Percentiles rank a stretch among this genome's conserved stretches.
Evolutionary conservation across 306 rosid species (phyloP).

Genomic region (Sicyos baderoa): DNA sequence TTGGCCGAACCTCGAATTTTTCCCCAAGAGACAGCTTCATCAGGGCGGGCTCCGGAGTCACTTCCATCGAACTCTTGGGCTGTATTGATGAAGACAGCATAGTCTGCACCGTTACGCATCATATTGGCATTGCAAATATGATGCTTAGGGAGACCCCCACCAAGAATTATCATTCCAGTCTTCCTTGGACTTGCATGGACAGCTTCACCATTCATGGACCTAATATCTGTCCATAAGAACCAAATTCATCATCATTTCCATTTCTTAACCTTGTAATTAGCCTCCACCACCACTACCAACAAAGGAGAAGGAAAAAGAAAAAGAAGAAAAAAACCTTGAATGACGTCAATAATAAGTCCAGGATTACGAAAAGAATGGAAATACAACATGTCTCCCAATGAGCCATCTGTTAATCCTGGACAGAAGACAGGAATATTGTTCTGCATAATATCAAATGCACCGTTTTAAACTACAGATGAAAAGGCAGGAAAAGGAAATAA

Average conservation of each 20-base stretch:
- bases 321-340: no score
- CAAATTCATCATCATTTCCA: constrained; percentile 14
- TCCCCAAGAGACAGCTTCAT: constrained; percentile 96
- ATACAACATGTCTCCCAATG: constrained; percentile 90
- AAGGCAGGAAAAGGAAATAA: background rate
- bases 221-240: constrained; percentile 60
- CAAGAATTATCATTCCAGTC: constrained; percentile 85
- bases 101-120: constrained; percentile 97
- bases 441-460: constrained; percentile 32
- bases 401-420: constrained; percentile 94
- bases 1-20: constrained; percentile 76
- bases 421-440: constrained; percentile 83
- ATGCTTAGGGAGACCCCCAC: constrained; percentile 95
- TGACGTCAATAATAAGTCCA: constrained; percentile 35
- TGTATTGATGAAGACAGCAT: constrained; percentile 78
- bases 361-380: constrained; percentile 79
- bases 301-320: no score
- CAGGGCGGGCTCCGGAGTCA: constrained; percentile 91
- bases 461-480: background rate
- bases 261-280: background rate
- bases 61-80: constrained; percentile 96
- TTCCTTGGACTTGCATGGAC: constrained; percentile 78
- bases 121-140: constrained; percentile 99
- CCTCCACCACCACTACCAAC: background rate
- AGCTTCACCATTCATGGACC: constrained; percentile 87